Percentiles rank a stretch among this genome's conserved stretches.
Conservation (phyloP, 768 basidiomycete genomes). For the Lactarius psammicola region DNA sequence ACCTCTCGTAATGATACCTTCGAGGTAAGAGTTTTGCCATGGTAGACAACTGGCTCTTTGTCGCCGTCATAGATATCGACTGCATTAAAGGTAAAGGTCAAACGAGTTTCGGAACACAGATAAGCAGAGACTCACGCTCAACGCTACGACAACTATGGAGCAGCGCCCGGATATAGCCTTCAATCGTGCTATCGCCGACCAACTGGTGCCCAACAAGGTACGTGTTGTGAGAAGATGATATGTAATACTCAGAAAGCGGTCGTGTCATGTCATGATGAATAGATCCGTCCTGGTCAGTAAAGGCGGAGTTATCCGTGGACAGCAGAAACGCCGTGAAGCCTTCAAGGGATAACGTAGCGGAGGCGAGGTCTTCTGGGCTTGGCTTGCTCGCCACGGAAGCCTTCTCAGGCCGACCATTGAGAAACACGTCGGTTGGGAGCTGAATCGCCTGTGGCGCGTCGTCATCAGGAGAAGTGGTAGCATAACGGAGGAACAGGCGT, state of each 20-base stretch:
- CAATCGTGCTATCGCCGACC: constrained; percentile 84
- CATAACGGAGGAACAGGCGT: constrained; percentile 42
- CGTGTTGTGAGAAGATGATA: constrained; percentile 91
- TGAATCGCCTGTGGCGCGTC: constrained; percentile 26
- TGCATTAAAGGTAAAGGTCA: constrained; percentile 36
- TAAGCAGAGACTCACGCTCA: constrained; percentile 58
- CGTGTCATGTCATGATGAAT: constrained; percentile 84
- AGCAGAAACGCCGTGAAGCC: constrained; percentile 77
- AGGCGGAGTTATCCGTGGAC: constrained; percentile 71
- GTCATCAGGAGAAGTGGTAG: constrained; percentile 26
- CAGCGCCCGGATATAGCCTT: constrained; percentile 90
- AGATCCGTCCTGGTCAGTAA: constrained; percentile 50
- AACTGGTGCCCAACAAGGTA: constrained; percentile 87
- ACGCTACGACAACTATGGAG: constrained; percentile 91
- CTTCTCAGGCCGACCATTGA: constrained; percentile 14
- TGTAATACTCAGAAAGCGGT: constrained; percentile 83
- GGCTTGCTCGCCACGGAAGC: constrained; percentile 13
- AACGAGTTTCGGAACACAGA: not conserved
- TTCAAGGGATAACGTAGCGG: constrained; percentile 46
- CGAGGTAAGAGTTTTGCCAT: constrained; percentile 85
- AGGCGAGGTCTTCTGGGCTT: constrained; percentile 14
- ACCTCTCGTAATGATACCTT: constrained; percentile 80
- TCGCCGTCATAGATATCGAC: constrained; percentile 95
- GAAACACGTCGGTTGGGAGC: constrained; percentile 34
- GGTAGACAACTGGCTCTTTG: constrained; percentile 78